Percentiles rank a stretch among this genome's conserved stretches.
These are phyloP conservation scores for Trichophyton schoenleinii DNA, from an alignment of 2,329 filamentous ascomycete species.

Conservation along the genomic window DNA sequence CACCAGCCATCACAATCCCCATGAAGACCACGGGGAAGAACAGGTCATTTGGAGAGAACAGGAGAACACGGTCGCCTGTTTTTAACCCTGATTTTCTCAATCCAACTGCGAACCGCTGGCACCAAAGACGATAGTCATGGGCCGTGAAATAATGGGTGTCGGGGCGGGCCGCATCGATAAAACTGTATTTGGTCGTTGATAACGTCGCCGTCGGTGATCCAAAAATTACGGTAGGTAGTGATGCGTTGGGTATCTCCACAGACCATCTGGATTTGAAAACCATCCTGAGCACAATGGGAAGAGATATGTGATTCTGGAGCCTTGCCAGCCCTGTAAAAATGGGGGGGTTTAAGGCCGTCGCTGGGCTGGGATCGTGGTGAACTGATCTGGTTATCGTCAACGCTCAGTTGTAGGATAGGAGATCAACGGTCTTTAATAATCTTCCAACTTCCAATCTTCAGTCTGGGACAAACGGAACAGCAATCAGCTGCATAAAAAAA, in stretches of 20 bases:
- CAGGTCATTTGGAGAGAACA: constrained; percentile 62
- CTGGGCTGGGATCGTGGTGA: too few species aligned
- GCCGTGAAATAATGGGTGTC: constrained; percentile 55
- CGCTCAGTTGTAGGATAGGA: not conserved
- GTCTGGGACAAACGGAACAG: not conserved
- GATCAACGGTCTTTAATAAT: not conserved
- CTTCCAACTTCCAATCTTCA: not conserved
- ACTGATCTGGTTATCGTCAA: not conserved
- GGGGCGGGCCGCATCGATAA: constrained; percentile 55
- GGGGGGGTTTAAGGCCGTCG: not conserved
- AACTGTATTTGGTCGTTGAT: constrained; percentile 34
- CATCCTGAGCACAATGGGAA: constrained; percentile 26
- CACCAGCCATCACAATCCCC: constrained; percentile 64
- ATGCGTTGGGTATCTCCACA: constrained; percentile 35
- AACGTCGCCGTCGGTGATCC: constrained; percentile 37
- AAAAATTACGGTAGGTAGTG: constrained; percentile 39
- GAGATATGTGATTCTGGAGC: too few species aligned
- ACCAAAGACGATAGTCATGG: constrained; percentile 53
- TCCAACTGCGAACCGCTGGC: constrained; percentile 60
- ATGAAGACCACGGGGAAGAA: constrained; percentile 60
- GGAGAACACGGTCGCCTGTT: constrained; percentile 55
- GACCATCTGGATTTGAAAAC: constrained; percentile 41
- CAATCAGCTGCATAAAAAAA: not conserved
- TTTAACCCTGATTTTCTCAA: constrained; percentile 51
- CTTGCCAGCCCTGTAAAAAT: not conserved